These are phyloP conservation scores for Anacardium occidentale DNA, from an alignment of 345 rosid species.

Conservation along the genomic window DNA sequence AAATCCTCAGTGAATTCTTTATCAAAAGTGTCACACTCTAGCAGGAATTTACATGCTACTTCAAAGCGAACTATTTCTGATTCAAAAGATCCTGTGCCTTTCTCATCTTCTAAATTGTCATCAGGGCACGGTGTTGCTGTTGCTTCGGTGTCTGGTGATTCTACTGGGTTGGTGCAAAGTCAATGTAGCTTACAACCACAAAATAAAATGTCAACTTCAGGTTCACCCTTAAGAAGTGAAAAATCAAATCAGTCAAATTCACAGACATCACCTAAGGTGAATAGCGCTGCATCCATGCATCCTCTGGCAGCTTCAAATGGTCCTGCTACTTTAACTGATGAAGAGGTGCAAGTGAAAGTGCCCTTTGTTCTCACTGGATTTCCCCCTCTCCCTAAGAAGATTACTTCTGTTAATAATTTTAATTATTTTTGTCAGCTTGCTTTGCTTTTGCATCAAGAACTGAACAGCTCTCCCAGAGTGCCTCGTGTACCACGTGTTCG, in stretches of 20 bases:
- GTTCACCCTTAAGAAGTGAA: slow-evolving; percentile 55
- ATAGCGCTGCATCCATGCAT: slow-evolving; percentile 44
- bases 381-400: not conserved
- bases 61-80: slow-evolving; percentile 48
- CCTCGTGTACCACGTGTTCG: slow-evolving; percentile 97
- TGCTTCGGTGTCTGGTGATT: slow-evolving; percentile 42
- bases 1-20: slow-evolving; percentile 41
- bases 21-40: slow-evolving; percentile 43
- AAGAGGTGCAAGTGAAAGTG: slow-evolving; percentile 59
- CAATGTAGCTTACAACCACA: slow-evolving; percentile 28
- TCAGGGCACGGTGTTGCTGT: slow-evolving; percentile 40
- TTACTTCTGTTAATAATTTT: not conserved
- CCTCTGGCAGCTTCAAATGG: slow-evolving; percentile 48
- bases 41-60: slow-evolving; percentile 56
- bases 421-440: slow-evolving; percentile 70
- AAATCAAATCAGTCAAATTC: slow-evolving; percentile 50
- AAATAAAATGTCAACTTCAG: slow-evolving; percentile 42
- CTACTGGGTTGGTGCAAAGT: slow-evolving; percentile 37
- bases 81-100: slow-evolving; percentile 48
- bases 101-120: slow-evolving; percentile 51
- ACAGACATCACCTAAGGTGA: slow-evolving; percentile 52
- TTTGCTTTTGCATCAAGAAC: slow-evolving; percentile 93
- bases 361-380: slow-evolving; percentile 7
- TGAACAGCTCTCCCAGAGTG: slow-evolving; percentile 97
- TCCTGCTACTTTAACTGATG: slow-evolving; percentile 67